Percentiles rank a stretch among this genome's conserved stretches.
Conservation (phyloP, 2,329 filamentous ascomycete genomes). For the Diaporthe capsici region DNA sequence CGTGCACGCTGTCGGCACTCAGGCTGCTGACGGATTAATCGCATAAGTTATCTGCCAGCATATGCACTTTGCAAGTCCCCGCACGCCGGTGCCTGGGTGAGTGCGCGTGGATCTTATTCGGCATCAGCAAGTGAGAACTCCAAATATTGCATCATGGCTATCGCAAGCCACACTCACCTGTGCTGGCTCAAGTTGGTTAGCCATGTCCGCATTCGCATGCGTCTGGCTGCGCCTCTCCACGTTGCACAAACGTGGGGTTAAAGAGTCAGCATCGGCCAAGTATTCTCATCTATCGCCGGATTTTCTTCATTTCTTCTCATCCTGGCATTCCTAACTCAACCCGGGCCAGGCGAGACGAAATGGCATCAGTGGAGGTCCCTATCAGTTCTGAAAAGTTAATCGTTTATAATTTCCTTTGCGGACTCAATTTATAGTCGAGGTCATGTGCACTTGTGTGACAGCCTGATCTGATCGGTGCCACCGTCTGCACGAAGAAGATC, state of each 20-base stretch:
- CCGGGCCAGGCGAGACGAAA: neutral
- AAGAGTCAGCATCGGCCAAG: neutral
- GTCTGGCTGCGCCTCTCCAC: conserved; percentile 1
- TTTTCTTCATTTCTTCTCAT: neutral
- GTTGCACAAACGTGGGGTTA: conserved; percentile 18
- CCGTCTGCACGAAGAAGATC: neutral
- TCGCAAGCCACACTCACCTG: conserved; percentile 2
- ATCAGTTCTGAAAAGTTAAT: neutral
- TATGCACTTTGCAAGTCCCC: neutral
- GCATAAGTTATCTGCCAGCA: neutral
- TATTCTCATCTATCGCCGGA: neutral
- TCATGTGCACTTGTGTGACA: neutral
- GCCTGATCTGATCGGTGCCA: conserved; percentile 26
- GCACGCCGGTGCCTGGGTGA: neutral
- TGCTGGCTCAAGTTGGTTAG: conserved; percentile 2
- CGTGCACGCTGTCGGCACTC: neutral
- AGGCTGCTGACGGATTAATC: neutral
- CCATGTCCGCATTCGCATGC: conserved; percentile 2
- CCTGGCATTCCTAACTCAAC: too few species aligned
- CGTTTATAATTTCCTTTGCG: neutral
- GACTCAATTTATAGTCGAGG: neutral
- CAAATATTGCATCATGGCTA: conserved; percentile 5
- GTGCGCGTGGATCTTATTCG: neutral
- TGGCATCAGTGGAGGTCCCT: neutral
- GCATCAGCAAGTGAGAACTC: neutral